Base-by-base conservation (phyloP, 805 yeast genomes). In the Saturnispora zaruensis region DNA sequence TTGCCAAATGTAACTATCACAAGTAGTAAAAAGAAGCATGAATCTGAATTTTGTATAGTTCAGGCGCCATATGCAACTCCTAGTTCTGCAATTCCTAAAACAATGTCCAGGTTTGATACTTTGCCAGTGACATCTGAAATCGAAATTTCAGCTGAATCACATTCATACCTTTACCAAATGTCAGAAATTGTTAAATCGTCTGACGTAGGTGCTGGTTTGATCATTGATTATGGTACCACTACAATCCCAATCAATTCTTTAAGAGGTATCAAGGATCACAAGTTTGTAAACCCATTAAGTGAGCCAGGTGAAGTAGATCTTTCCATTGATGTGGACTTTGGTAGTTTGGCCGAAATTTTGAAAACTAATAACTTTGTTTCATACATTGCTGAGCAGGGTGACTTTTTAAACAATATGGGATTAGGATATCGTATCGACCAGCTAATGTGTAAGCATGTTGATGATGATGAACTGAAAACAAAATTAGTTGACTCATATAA, bases 271-370 rank as follows among this genome's bases (percentile, higher is more conserved):
- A 72, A 75, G 56, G 69, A 78, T 55, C 95, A 87, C 63, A 76
- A 77, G 56, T 75, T 87, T 58, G 90, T 84, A 0, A 77, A 82
- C 21, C 95, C 96, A 1, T 82, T 85, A 52, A 70, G 64, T n/a
- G 71, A 72, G 13, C 93, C 93, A 0, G 96, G 96, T 1, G 76
- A 78, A 33, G 90, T 85, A 3, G 96, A 87, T 66, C 69, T 87
- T 28, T 84, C 95, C 0, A 82, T 84, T 0, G 95, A 87, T 61
- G 96, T 87, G 11, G 96, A 87, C 63, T 87, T 87, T 61, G 74
- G 71, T 26, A 82, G 83, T 23, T 64, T 87, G 47, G 66, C 66
- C 13, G 54, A 62, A 3, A 67, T 76, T 38, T 63, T 71, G 18
- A 43, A 50, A 45, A 50, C 54, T 41, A 44, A 59, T 55, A 51